Evolutionary conservation across 1,284 basidiomycete species (phyloP).

Genomic region (Trichosporon ovoides): DNA sequence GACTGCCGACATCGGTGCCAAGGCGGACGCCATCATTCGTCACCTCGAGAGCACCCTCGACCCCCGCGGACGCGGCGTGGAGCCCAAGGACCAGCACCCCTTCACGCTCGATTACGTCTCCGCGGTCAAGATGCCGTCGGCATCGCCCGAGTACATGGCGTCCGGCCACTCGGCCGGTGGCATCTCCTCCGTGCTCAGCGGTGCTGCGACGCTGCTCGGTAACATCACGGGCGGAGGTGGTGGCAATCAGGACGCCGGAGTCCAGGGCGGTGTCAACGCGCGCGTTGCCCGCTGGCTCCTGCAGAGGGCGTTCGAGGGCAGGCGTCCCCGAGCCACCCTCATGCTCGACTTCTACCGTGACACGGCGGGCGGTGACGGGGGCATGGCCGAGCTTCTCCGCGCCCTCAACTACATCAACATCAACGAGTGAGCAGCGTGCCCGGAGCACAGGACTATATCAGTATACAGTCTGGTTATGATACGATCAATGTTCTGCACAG

Average conservation of each 20-base stretch:
- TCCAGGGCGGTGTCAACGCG: slow-evolving; percentile 65
- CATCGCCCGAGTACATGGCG: slow-evolving; percentile 53
- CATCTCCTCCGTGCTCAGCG: slow-evolving; percentile 7
- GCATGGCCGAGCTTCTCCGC: slow-evolving; percentile 15
- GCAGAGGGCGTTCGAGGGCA: slow-evolving; percentile 36
- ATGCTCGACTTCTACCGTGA: slow-evolving; percentile 42
- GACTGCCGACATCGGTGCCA: slow-evolving; percentile 40
- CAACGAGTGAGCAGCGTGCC: slow-evolving; percentile 3
- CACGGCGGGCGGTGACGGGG: slow-evolving; percentile 9
- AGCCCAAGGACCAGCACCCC: slow-evolving; percentile 23
- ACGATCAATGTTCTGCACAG: no score
- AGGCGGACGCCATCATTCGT: slow-evolving; percentile 53
- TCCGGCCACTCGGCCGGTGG: slow-evolving; percentile 9
- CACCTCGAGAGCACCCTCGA: slow-evolving; percentile 23
- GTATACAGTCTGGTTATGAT: no score
- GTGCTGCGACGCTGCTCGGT: slow-evolving; percentile 6
- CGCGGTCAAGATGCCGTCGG: slow-evolving; percentile 68
- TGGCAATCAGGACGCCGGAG: not conserved
- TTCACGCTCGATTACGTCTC: slow-evolving; percentile 70
- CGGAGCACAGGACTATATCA: no score
- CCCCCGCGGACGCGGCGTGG: slow-evolving; percentile 2
- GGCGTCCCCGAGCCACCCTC: slow-evolving; percentile 33
- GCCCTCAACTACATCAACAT: slow-evolving; percentile 19
- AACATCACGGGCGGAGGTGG: slow-evolving; percentile 7
- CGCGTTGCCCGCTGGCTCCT: slow-evolving; percentile 65